Base-by-base conservation (phyloP, 2,329 filamentous ascomycete species). In the Penicillium sp. region DNA sequence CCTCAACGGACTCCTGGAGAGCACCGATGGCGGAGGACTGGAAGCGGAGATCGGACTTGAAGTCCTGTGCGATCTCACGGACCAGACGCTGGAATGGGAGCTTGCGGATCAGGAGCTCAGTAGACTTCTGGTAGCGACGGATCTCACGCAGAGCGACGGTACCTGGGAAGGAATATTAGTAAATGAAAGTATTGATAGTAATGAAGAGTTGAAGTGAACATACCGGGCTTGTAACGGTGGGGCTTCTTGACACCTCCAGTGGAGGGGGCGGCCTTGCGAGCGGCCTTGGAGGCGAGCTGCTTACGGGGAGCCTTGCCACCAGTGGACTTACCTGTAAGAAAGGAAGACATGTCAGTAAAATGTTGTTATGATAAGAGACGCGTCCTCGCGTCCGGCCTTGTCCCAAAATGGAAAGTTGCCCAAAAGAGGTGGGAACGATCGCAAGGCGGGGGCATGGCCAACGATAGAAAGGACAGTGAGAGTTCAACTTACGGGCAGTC, bases 271-370 rank as follows among this genome's bases (percentile, higher is more conserved):
- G 89, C 92, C 88, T 99, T 99, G 83, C 94, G 92, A 73, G 94
- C 93, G 68, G 93, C 94, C 90, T 97, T 97, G 85, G 92, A 96
- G 71, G 93, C 93, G 75, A 97, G 92, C 87, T 97, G 92, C 90
- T 99, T 99, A 81, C 85, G 83, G 68, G 85, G 85, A 73, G 85
- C 85, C 79, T 88, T 88, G 82, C 85, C 85, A 86, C 85, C 85
- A 76, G 84, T 86, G 75, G 83, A 86, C 81, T 96, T 89, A 78
- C 85, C 85, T 85, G 72, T 76, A 43, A 12, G n/a, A 45, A 56
- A 58, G 61, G 9, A 58, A 52, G 25, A 51, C 62, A 49, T 14
- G 62, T 69, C 61, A 71, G 69, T 64, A 48, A 40, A 54, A 59
- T 65, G 62, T 61, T 61, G 58, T 66, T 65, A 3, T 44, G 20